Evolutionary conservation across 305 asterid species (phyloP), one percentile per base, ranked within the genome.

Genomic region (Rubia peregrina): DNA sequence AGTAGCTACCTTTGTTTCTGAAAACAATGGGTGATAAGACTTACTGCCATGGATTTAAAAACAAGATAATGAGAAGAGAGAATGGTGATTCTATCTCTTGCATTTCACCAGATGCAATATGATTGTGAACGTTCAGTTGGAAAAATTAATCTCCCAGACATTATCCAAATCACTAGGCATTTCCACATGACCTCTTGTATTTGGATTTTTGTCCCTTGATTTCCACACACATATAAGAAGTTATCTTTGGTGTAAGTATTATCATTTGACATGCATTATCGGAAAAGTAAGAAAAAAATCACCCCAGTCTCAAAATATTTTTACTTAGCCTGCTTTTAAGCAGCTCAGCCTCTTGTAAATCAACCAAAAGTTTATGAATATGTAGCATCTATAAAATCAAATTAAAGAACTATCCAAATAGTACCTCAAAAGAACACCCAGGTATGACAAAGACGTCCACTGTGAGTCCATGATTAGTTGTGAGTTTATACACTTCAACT

Each of bases 41-140:
- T 7, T 17, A 44, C 72, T 36, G 43, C 16, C 53, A 69, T 65
- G 43, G 46, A 49, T 69, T 16, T 26, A 17, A 9, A 51, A 22
- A 61, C 65, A 61, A 13, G 21, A 36, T 22, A 65, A 61, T 44
- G 63, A 71, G 75, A 61, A 67, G 62, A 73, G 77, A 65, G 53
- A 61, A 53, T n/a, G 67, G 46, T 38, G 61, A 43, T 62, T 72
- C 69, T 38, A 61, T 75, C 69, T 81, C 98, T 81, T 82, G 91
- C 98, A 94, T 71, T 78, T 94, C 95, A 70, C 96, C 97, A 80
- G 99, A 87, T 73, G 95, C 99, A 68, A 94, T 80, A 84, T 84
- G 91, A 76, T 87, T 81, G 71, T 84, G 96, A 71, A 88, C 87
- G 76, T 89, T 89, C 86, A 94, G 73, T 73, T 77, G 85, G 65